Evolutionary conservation across 441 rosid genomes (phyloP).

Genomic region (Eruca vesicaria): DNA sequence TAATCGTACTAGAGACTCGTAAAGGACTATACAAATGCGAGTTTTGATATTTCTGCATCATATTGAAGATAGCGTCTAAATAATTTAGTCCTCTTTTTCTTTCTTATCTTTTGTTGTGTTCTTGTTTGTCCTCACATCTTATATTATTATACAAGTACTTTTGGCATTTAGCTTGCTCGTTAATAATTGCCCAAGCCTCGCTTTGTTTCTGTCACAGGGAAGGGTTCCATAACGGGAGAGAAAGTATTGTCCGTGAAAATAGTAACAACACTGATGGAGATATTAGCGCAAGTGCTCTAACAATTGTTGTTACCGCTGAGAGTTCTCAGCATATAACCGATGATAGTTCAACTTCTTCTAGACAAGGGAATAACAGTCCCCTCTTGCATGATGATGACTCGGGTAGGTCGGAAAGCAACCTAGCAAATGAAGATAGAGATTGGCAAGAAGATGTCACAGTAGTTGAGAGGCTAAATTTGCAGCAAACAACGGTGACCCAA

Average conservation of each 20-base stretch:
- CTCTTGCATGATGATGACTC: constrained; percentile 48
- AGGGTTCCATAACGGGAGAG: constrained; percentile 84
- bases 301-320: constrained; percentile 39
- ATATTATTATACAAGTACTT: not conserved
- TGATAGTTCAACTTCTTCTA: constrained; percentile 48
- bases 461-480: constrained; percentile 55
- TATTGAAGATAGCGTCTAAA: not conserved
- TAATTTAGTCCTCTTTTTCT: not conserved
- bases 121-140: constrained; percentile 3
- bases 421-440: constrained; percentile 40
- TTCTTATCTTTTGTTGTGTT: constrained; percentile 4
- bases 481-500: constrained; percentile 43
- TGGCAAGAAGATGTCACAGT: constrained; percentile 49
- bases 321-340: constrained; percentile 41
- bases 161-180: not conserved
- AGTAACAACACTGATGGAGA: constrained; percentile 31
- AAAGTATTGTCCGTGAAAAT: constrained; percentile 24
- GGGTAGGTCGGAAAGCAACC: constrained; percentile 40
- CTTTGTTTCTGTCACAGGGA: constrained; percentile 52
- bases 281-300: constrained; percentile 38
- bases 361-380: constrained; percentile 42
- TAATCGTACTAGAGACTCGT: not conserved
- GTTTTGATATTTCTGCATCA: not conserved
- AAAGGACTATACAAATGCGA: not conserved
- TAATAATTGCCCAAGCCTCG: not conserved